A percentile compares a stretch with the other conserved stretches of the same genome.
phyloP scores from a whole-genome alignment of 1,284 basidiomycete genomes.

The Cryptococcus floricola region DNA sequence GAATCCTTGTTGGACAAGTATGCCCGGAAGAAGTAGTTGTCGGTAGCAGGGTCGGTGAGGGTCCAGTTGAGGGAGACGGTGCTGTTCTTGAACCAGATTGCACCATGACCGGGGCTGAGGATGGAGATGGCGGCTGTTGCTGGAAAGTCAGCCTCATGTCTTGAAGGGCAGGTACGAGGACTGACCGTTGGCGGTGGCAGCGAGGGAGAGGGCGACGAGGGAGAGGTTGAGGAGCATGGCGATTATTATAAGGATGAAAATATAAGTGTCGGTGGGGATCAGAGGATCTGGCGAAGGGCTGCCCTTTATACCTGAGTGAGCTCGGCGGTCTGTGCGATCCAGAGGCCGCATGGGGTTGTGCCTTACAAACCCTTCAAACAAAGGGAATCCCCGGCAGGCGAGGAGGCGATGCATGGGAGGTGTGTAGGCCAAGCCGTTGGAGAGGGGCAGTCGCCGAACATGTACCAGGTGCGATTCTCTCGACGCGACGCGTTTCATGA shows the following conservation, averaged over 20 bases:
- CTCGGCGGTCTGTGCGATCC: too few relatives aligned
- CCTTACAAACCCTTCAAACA: too few relatives aligned
- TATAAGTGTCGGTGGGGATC: background rate
- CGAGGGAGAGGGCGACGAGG: slow-evolving; percentile 14
- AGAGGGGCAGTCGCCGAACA: too few relatives aligned
- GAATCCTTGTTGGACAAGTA: slow-evolving; percentile 32
- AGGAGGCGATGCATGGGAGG: too few relatives aligned
- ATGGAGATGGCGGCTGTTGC: slow-evolving; percentile 35
- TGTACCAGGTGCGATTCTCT: too few relatives aligned
- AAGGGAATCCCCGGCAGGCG: too few relatives aligned
- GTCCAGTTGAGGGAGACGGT: slow-evolving; percentile 47
- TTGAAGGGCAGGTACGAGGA: background rate
- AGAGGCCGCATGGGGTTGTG: background rate
- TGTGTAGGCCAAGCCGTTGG: too few relatives aligned
- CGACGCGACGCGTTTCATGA: too few relatives aligned
- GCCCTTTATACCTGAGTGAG: background rate
- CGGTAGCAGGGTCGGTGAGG: slow-evolving; percentile 21
- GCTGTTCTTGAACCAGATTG: slow-evolving; percentile 43
- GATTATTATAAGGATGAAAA: background rate
- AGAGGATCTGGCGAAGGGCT: background rate
- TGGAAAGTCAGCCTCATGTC: slow-evolving; percentile 2
- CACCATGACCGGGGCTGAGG: slow-evolving; percentile 30
- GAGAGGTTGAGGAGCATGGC: slow-evolving; percentile 15
- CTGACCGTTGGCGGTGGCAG: slow-evolving; percentile 21
- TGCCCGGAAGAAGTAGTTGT: slow-evolving; percentile 39